These are phyloP conservation scores for Paecilomyces variotii DNA, from an alignment of 2,329 filamentous ascomycete species.

Conservation along the genomic window DNA sequence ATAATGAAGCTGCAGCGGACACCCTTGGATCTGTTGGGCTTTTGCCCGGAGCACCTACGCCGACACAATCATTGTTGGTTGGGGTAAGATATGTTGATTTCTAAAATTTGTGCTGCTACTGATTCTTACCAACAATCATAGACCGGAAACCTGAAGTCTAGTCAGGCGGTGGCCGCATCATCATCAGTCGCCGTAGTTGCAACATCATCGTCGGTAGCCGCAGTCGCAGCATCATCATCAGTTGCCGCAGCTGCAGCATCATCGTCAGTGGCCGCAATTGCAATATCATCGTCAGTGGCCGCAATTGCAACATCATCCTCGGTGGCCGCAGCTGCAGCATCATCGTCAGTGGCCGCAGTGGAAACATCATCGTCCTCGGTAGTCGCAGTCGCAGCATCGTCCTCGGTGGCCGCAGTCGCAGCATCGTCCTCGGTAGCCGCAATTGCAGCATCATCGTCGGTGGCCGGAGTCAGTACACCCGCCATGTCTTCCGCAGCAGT, in stretches of 20 bases:
- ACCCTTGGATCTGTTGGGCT: neutral
- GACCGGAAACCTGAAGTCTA: neutral
- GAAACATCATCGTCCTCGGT: too few species aligned
- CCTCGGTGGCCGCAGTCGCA: too few species aligned
- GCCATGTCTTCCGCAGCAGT: neutral
- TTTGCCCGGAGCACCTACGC: neutral
- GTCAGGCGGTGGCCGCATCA: neutral
- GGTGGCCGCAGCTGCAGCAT: neutral
- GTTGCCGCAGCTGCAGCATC: too few species aligned
- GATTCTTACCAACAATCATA: neutral
- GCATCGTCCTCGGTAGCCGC: neutral
- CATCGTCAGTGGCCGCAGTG: neutral
- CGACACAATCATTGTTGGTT: neutral
- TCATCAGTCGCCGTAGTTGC: too few species aligned
- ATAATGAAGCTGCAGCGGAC: neutral
- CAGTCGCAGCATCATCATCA: too few species aligned
- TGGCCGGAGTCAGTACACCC: neutral
- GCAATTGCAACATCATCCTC: neutral
- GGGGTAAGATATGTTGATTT: neutral
- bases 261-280: too few species aligned
- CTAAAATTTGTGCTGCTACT: neutral
- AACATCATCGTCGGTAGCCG: too few species aligned
- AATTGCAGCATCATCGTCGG: neutral
- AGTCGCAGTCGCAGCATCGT: too few species aligned
- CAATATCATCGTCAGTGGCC: neutral